These are phyloP conservation scores for Singerocomus inundabilis DNA, from an alignment of 1,284 basidiomycete species.

Conservation along the genomic window DNA sequence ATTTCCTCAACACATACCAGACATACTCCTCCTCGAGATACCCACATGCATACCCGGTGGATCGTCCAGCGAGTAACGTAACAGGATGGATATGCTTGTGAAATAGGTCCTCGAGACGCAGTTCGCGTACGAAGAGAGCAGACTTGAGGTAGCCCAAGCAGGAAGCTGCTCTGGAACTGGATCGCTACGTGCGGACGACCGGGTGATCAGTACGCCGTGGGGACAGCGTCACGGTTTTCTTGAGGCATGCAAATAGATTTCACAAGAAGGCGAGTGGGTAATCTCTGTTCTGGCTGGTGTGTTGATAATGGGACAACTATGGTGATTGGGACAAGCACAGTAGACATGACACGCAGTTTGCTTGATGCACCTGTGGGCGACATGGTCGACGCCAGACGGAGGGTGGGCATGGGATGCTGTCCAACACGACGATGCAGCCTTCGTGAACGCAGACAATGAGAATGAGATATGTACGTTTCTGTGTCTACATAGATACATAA, in stretches of 20 bases:
- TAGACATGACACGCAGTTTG: conserved; percentile 55
- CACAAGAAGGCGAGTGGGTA: conserved; percentile 68
- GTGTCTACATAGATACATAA: too few species aligned
- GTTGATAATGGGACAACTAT: not conserved
- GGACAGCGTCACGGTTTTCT: conserved; percentile 61
- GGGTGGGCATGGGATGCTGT: conserved; percentile 79
- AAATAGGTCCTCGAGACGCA: conserved; percentile 26
- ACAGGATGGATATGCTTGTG: conserved; percentile 19
- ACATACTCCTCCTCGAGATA: conserved; percentile 41
- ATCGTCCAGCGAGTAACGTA: conserved; percentile 33
- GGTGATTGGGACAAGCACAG: conserved; percentile 41
- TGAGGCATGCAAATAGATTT: conserved; percentile 81
- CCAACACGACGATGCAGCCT: conserved; percentile 73
- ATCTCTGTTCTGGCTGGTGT: not conserved
- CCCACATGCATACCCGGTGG: conserved; percentile 12
- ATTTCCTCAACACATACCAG: conserved; percentile 38
- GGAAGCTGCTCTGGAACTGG: conserved; percentile 56
- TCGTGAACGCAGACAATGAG: conserved; percentile 59
- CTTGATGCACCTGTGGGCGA: conserved; percentile 36
- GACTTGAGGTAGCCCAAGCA: conserved; percentile 27
- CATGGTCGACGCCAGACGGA: conserved; percentile 53
- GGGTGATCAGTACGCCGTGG: not conserved
- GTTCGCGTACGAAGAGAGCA: conserved; percentile 16
- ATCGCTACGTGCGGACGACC: conserved; percentile 46
- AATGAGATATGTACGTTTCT: conserved; percentile 51